Evolutionary conservation across 2,329 filamentous ascomycete species (phyloP).

Genomic region (Claviceps pusilla): DNA sequence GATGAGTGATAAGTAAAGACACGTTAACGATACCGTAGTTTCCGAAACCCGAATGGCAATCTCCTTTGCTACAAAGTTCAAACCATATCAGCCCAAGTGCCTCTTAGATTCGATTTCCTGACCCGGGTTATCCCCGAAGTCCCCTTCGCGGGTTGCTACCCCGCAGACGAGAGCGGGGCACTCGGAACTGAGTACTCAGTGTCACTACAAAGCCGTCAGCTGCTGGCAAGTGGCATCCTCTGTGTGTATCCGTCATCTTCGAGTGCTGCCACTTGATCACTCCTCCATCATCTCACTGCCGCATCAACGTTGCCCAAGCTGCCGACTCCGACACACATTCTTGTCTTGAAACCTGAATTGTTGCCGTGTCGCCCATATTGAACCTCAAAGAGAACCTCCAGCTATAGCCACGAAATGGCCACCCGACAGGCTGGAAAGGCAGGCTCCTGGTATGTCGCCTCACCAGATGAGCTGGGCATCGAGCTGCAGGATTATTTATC

Average conservation of each 20-base stretch:
- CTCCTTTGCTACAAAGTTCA: not conserved
- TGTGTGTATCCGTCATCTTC: not conserved
- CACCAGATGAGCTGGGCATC: conserved; percentile 40
- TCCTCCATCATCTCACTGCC: not conserved
- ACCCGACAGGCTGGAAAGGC: conserved; percentile 42
- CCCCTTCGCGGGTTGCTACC: not conserved
- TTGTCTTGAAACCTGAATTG: not conserved
- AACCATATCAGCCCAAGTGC: not conserved
- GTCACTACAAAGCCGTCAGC: not conserved
- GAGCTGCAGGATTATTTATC: conserved; percentile 66
- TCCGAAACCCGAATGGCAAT: too few species aligned
- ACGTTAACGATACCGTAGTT: too few species aligned
- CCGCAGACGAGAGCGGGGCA: not conserved
- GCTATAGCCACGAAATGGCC: not conserved
- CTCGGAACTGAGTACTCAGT: not conserved
- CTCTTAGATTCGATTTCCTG: not conserved
- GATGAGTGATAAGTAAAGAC: too few species aligned
- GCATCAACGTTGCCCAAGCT: not conserved
- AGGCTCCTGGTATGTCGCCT: conserved; percentile 69
- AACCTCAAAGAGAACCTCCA: not conserved
- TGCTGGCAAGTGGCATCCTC: too few species aligned
- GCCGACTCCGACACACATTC: not conserved
- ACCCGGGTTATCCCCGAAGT: not conserved
- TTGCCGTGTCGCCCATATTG: too few species aligned
- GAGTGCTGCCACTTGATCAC: not conserved